Evolutionary conservation across 148 eudicot species (phyloP), one percentile per base, ranked within the genome.

Genomic region (Bassia scoparia): DNA sequence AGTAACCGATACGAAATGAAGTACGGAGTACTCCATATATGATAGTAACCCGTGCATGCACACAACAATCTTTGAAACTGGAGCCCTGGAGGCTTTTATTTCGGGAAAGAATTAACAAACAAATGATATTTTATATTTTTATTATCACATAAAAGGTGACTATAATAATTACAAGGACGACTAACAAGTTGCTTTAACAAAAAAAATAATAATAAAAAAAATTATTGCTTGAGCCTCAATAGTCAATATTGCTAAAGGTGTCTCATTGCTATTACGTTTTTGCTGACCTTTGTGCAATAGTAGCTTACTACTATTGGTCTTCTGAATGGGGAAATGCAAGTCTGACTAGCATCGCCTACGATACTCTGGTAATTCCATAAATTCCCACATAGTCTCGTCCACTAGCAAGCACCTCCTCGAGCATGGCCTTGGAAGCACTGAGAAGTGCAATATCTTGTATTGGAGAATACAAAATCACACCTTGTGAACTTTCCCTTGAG

Each of bases 361-460:
- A 54, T 66, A 89, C 73, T 80, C 90, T 52, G 98, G 98, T 74
- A 93, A n/a, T 48, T 82, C 75, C 73, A 73, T 72, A 93, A 59
- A 48, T 48, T 80, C 83, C 90, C 2, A 48, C 10, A 2, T 2
- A 2, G 15, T 9, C 10, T 9, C 10, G 11, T 4, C 7, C 10
- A 48, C 10, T 9, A 48, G 52, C 10, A 5, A 48, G 15, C 16
- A 9, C 10, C 15, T 13, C 10, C 10, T 41, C 15, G 52, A 48
- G 52, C 52, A 48, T 48, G 16, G 0, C 4, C 3, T 20, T 52
- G 24, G 4, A 17, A 46, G 54, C 3, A 16, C n/a, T 20, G 18
- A 15, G 5, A 49, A 15, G 20, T 5, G 46, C 52, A 48, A 48
- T 2, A 5, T 2, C 2, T n/a, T 41, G 24, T 9, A 52, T 1